These are phyloP conservation scores for Debaryomyces tyrocola DNA, from an alignment of 805 yeast species.

Conservation along the genomic window DNA sequence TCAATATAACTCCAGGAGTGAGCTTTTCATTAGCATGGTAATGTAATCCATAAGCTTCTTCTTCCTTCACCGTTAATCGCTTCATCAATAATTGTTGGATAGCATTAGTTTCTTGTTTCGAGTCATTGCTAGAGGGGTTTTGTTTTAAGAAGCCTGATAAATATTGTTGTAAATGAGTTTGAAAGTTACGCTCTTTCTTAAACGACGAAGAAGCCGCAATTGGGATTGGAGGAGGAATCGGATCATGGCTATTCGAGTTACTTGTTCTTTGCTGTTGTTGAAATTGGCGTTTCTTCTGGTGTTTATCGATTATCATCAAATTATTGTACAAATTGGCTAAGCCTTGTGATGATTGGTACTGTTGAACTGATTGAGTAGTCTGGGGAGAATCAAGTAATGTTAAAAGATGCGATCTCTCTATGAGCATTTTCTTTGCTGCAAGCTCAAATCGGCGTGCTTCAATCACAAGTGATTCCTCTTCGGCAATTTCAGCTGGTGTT, in stretches of 20 bases:
- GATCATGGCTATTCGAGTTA: slow-evolving; percentile 30
- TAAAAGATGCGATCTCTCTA: slow-evolving; percentile 77
- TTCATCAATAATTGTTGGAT: slow-evolving; percentile 48
- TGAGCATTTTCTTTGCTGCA: slow-evolving; percentile 83
- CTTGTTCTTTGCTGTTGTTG: slow-evolving; percentile 29
- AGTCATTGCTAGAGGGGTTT: slow-evolving; percentile 23
- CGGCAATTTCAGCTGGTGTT: slow-evolving; percentile 96
- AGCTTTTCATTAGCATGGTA: slow-evolving; percentile 70
- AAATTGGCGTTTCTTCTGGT: slow-evolving; percentile 52
- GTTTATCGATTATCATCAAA: slow-evolving; percentile 68
- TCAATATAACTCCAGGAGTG: slow-evolving; percentile 75
- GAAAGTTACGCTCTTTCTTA: slow-evolving; percentile 40
- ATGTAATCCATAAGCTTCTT: slow-evolving; percentile 78
- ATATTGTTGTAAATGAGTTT: slow-evolving; percentile 47
- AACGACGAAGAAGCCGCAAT: slow-evolving; percentile 54
- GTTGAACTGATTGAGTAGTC: slow-evolving; percentile 67
- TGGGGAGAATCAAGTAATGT: slow-evolving; percentile 87
- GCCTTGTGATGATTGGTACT: slow-evolving; percentile 83
- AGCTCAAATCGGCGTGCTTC: slow-evolving; percentile 92
- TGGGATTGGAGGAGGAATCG: slow-evolving; percentile 59
- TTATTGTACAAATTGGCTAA: slow-evolving; percentile 81
- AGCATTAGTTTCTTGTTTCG: slow-evolving; percentile 36
- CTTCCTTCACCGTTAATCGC: slow-evolving; percentile 71
- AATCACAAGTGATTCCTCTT: slow-evolving; percentile 89
- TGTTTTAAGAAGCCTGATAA: slow-evolving; percentile 37